Conservation (phyloP, 2,329 filamentous ascomycete genomes). For the Corynespora cassiicola region DNA sequence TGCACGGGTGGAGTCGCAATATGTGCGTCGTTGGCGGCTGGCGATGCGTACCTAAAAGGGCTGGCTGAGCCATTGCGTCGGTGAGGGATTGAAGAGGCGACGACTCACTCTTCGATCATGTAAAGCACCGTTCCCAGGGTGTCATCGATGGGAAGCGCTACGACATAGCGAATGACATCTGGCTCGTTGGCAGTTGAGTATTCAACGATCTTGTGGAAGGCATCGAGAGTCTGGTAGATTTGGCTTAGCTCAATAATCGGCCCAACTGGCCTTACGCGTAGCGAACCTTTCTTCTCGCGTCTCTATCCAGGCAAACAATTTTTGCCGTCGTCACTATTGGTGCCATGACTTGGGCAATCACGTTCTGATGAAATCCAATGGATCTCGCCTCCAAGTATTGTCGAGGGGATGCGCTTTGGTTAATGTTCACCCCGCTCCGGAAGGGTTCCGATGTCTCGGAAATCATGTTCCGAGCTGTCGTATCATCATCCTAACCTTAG, state of each 20-base stretch:
- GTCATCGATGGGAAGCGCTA: conserved; percentile 26
- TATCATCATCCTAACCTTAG: too few species aligned
- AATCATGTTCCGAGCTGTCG: too few species aligned
- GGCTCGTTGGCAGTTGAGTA: conserved; percentile 27
- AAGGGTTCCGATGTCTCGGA: too few species aligned
- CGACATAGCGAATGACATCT: conserved; percentile 28
- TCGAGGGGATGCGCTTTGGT: too few species aligned
- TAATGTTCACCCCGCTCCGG: too few species aligned
- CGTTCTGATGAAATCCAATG: background rate
- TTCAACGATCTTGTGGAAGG: conserved; percentile 32
- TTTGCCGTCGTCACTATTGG: conserved; percentile 27
- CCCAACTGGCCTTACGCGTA: too few species aligned
- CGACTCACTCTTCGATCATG: conserved; percentile 36
- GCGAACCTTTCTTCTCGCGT: conserved; percentile 18
- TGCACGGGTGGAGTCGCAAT: conserved; percentile 26
- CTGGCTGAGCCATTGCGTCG: background rate
- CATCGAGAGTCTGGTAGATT: conserved; percentile 13
- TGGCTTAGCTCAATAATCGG: background rate
- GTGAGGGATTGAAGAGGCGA: background rate
- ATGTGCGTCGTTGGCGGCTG: conserved; percentile 26
- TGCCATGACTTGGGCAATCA: conserved; percentile 13
- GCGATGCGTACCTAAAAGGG: conserved; percentile 23
- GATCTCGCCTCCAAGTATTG: conserved; percentile 1
- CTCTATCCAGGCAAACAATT: conserved; percentile 21
- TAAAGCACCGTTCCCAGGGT: conserved; percentile 22